A percentile compares a stretch with the other conserved stretches of the same genome.
Evolutionary conservation across 164 flowering plant species (phyloP).

Genomic region (Stephania yunnanensis): DNA sequence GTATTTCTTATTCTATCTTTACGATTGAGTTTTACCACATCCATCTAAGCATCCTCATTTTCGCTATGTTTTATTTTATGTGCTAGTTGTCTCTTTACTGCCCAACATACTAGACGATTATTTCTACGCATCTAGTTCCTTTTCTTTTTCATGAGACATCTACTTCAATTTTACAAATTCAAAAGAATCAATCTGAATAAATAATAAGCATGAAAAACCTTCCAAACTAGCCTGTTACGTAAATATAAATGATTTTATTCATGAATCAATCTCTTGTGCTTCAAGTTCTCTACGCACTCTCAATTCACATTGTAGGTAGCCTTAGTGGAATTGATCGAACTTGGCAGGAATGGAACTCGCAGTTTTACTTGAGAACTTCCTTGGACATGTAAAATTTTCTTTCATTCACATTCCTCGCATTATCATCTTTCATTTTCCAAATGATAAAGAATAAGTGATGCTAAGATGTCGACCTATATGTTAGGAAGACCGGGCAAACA

Average conservation of each 20-base stretch:
- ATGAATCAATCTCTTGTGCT: not conserved
- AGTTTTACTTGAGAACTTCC: not conserved
- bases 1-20: too few species aligned
- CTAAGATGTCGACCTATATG: constrained; percentile 86
- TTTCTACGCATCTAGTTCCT: too few species aligned
- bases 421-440: constrained; percentile 27
- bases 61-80: too few species aligned
- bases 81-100: too few species aligned
- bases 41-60: too few species aligned
- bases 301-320: not conserved
- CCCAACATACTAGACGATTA: too few species aligned
- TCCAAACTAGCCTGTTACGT: not conserved
- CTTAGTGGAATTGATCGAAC: not conserved
- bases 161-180: not conserved
- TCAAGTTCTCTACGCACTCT: not conserved
- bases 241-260: not conserved
- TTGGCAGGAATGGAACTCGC: not conserved
- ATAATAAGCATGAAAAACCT: not conserved
- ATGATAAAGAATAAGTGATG: constrained; percentile 36
- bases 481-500: constrained; percentile 97
- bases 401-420: not conserved
- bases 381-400: not conserved
- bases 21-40: too few species aligned
- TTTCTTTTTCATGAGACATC: not conserved
- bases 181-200: not conserved